Conservation (phyloP, 352 stramenopile species). For the Paralagenidium karlingii region DNA sequence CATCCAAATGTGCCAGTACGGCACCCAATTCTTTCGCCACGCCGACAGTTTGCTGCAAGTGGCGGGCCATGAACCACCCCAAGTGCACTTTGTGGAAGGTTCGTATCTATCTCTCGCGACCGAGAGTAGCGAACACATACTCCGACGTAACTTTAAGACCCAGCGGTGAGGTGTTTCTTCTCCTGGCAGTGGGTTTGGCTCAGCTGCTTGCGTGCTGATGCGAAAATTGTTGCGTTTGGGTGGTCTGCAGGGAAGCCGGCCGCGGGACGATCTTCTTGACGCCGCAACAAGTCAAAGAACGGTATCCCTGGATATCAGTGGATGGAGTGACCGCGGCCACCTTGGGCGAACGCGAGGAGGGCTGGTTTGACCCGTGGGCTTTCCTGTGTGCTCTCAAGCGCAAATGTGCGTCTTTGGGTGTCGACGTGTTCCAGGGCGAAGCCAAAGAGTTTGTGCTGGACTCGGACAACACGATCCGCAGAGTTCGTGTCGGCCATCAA, state of each 20-base stretch:
- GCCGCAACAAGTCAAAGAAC: constrained; percentile 27
- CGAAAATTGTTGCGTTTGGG: too few species aligned
- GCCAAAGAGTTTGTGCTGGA: constrained; percentile 49
- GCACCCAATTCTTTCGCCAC: constrained; percentile 47
- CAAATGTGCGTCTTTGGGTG: constrained; percentile 49
- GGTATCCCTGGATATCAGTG: constrained; percentile 70
- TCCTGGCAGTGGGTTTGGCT: not conserved
- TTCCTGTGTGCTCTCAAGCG: constrained; percentile 63
- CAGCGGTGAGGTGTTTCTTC: constrained; percentile 17
- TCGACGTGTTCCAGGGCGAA: constrained; percentile 61
- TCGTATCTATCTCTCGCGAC: constrained; percentile 73
- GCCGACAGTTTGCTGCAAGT: constrained; percentile 38
- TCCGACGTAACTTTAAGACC: constrained; percentile 44
- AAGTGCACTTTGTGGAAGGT: constrained; percentile 69
- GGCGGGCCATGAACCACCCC: constrained; percentile 33
- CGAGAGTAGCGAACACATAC: constrained; percentile 30
- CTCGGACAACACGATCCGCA: constrained; percentile 35
- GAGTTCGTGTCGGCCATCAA: constrained; percentile 40
- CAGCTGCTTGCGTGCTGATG: not conserved
- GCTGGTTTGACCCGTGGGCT: constrained; percentile 80
- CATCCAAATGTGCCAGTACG: constrained; percentile 72
- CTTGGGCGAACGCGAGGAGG: constrained; percentile 54
- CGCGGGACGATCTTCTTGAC: too few species aligned
- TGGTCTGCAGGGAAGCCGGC: too few species aligned
- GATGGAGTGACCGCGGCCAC: constrained; percentile 40